phyloP scores from a whole-genome alignment of 2,329 filamentous ascomycete genomes.

The Calonectria pauciramosa region DNA sequence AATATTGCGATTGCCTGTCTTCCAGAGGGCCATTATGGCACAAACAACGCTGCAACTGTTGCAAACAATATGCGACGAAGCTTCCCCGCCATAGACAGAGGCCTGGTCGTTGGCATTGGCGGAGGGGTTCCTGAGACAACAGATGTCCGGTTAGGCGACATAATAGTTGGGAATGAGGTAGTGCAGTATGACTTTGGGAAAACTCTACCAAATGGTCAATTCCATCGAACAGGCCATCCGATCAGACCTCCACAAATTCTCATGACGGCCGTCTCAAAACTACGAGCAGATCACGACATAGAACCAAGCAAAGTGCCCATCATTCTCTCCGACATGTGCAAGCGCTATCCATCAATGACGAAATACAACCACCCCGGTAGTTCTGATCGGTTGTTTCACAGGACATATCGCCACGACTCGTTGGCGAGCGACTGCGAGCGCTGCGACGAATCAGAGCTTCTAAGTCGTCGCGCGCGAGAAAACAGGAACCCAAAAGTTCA shows the following conservation, averaged over 20 bases:
- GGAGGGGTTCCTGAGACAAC: conserved; percentile 15
- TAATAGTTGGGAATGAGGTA: conserved; percentile 24
- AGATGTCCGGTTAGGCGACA: conserved; percentile 29
- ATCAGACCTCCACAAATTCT: conserved; percentile 6
- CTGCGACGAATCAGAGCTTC: not conserved
- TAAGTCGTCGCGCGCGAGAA: not conserved
- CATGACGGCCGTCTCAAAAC: not conserved
- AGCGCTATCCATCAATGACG: too few species aligned
- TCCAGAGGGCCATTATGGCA: too few species aligned
- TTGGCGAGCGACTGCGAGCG: not conserved
- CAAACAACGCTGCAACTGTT: too few species aligned
- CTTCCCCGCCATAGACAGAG: too few species aligned
- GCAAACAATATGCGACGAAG: too few species aligned
- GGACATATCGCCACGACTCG: not conserved
- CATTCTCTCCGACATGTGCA: not conserved
- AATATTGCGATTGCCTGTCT: too few species aligned
- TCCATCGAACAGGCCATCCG: not conserved
- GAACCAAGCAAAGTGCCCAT: not conserved
- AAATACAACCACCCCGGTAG: not conserved
- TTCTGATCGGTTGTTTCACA: not conserved
- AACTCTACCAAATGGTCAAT: not conserved
- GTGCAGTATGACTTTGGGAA: conserved; percentile 22
- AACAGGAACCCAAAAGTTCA: conserved; percentile 4
- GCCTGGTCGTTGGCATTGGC: too few species aligned
- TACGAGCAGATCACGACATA: not conserved